phyloP scores from a whole-genome alignment of 306 rosid genomes.

The Dryas alaskensis region DNA sequence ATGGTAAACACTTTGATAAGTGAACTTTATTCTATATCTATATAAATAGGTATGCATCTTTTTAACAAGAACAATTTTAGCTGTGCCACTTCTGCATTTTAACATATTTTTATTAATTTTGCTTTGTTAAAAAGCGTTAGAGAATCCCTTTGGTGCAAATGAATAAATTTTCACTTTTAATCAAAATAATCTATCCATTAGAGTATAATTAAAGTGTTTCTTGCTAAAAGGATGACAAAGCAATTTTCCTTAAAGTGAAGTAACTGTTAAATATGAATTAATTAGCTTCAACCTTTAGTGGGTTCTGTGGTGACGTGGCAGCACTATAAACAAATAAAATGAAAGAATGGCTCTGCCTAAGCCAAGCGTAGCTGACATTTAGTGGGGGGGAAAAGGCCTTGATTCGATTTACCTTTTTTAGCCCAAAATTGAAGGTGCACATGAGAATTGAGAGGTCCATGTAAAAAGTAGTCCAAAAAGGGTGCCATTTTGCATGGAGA shows the following conservation, averaged over 20 bases:
- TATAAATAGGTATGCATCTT: not conserved
- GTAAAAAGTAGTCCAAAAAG: conserved; percentile 48
- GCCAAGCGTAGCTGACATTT: conserved; percentile 32
- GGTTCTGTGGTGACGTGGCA: not conserved
- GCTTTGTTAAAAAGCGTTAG: not conserved
- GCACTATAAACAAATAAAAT: not conserved
- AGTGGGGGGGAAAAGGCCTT: conserved; percentile 21
- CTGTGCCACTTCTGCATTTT: not conserved
- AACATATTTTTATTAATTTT: not conserved
- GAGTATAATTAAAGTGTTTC: conserved; percentile 1
- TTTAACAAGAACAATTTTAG: conserved; percentile 1
- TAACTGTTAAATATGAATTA: not conserved
- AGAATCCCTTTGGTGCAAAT: not conserved
- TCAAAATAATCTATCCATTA: conserved; percentile 1
- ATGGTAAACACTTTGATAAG: not conserved
- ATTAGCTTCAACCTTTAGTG: not conserved
- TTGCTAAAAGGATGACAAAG: conserved; percentile 1
- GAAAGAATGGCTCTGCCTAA: not conserved
- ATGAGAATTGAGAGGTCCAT: conserved; percentile 64
- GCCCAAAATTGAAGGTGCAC: conserved; percentile 30
- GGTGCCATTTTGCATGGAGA: conserved; percentile 34
- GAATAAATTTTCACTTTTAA: conserved; percentile 2
- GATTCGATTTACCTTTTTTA: conserved; percentile 34
- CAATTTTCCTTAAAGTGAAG: not conserved
- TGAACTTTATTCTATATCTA: not conserved